A percentile compares a stretch with the other conserved stretches of the same genome.
Evolutionary conservation across 140 eudicot genomes (phyloP).

Genomic region (Bidens hawaiensis): DNA sequence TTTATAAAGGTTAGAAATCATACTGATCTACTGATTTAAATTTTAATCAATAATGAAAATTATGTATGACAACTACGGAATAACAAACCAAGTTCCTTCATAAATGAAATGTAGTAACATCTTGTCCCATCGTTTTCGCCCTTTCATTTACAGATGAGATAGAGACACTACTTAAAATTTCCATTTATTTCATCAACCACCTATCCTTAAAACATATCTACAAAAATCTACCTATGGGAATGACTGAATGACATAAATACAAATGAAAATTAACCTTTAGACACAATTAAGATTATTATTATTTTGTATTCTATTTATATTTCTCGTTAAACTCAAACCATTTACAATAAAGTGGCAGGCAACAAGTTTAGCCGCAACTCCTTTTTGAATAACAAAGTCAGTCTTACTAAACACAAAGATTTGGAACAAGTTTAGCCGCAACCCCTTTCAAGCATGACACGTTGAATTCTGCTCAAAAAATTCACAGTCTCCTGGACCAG

Average conservation of each 20-base stretch:
- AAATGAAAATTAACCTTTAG: background rate
- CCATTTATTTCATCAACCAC: slow-evolving; percentile 5
- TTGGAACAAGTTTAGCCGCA: too few species aligned
- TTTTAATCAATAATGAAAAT: background rate
- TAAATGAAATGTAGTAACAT: background rate
- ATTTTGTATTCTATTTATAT: too few species aligned
- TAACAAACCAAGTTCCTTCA: slow-evolving; percentile 2
- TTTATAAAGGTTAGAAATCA: too few species aligned
- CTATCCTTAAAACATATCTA: background rate
- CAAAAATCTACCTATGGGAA: background rate
- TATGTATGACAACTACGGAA: background rate
- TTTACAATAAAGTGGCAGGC: too few species aligned
- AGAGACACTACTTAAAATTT: background rate
- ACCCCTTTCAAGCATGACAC: too few species aligned
- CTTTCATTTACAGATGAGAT: background rate
- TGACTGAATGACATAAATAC: background rate
- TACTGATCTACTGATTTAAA: background rate
- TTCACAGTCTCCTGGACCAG: too few species aligned
- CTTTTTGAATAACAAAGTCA: too few species aligned
- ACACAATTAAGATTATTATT: background rate
- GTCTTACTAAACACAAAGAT: too few species aligned
- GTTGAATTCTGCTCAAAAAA: too few species aligned
- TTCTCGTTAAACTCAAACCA: too few species aligned
- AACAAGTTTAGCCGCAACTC: too few species aligned
- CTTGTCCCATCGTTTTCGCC: background rate